Percentiles rank a stretch among this genome's conserved stretches.
phyloP scores from a whole-genome alignment of 2,329 filamentous ascomycete species.

The Penicillium sp. region DNA sequence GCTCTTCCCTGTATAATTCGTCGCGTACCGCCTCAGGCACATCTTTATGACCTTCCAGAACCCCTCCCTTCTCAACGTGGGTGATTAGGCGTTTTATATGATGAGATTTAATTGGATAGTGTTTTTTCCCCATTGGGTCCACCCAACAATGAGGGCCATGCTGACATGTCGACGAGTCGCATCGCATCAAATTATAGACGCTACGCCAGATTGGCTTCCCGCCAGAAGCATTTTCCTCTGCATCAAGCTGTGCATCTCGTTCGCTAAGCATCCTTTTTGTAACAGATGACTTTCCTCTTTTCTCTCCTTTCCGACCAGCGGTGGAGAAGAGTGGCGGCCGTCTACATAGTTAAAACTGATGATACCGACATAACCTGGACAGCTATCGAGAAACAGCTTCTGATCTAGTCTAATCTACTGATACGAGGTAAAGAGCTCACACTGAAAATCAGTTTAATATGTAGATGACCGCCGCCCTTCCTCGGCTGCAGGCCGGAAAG shows the following conservation, averaged over 20 bases:
- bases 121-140: slow-evolving; percentile 11
- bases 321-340: too few species aligned
- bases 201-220: slow-evolving; percentile 1
- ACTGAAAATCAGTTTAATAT: slow-evolving; percentile 8
- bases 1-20: slow-evolving; percentile 7
- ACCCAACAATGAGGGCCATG: slow-evolving; percentile 6
- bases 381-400: slow-evolving; percentile 10
- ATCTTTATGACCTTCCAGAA: slow-evolving; percentile 5
- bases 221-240: not conserved
- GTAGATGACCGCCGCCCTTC: slow-evolving; percentile 1
- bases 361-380: too few species aligned
- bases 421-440: slow-evolving; percentile 3
- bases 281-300: too few species aligned
- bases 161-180: not conserved
- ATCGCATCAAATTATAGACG: slow-evolving; percentile 8
- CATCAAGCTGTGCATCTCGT: slow-evolving; percentile 7
- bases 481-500: too few species aligned
- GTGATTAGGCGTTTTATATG: too few species aligned
- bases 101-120: not conserved
- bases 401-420: slow-evolving; percentile 3
- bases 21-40: slow-evolving; percentile 1
- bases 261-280: too few species aligned
- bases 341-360: too few species aligned
- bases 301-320: too few species aligned
- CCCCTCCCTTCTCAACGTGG: slow-evolving; percentile 2